Evolutionary conservation across 257 asterid genomes (phyloP), one percentile per base, ranked within the genome.

Genomic region (Solanum tacnaense): DNA sequence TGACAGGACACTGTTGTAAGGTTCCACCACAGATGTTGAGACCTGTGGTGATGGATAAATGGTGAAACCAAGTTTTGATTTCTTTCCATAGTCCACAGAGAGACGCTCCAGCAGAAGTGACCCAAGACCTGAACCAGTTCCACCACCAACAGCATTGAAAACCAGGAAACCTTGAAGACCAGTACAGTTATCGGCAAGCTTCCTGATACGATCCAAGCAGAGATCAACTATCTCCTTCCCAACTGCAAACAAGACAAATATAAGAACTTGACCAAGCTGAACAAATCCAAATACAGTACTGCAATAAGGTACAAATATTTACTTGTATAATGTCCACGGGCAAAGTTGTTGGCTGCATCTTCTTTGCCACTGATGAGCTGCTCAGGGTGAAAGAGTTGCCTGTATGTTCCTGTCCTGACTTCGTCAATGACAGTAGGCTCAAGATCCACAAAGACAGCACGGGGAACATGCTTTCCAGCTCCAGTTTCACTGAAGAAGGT

Each of bases 311-410:
- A n/a, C 11, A 74, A 36, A 83, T 79, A 70, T 31, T 82, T 34
- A 72, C 90, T 88, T 70, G 90, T 88, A 39, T 88, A 86, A 35
- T 86, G 90, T 52, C 90, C 90, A 20, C 90, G 88, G 29, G 90
- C 90, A 49, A 88, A 88, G 88, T 88, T 88, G 88, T 88, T 88
- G 52, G 90, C 90, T n/a, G 90, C 90, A 65, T 88, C 90, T 78
- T 88, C 90, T 81, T 88, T 88, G 68, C 90, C 90, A 56, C 44
- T 88, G 87, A 88, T 88, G 85, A 89, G 91, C 79, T 89, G 91
- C 79, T 89, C 89, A 38, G 90, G 90, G 31, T 82, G 86, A 49
- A 85, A 85, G 65, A 85, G 87, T 84, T 84, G 90, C 60, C 90
- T 75, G 84, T 81, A 89, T 65, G 89, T 29, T 23, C 90, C 90